Percentiles rank a stretch among this genome's conserved stretches.
Conservation (phyloP, 352 stramenopile genomes). For the Blastocystis sp. region DNA sequence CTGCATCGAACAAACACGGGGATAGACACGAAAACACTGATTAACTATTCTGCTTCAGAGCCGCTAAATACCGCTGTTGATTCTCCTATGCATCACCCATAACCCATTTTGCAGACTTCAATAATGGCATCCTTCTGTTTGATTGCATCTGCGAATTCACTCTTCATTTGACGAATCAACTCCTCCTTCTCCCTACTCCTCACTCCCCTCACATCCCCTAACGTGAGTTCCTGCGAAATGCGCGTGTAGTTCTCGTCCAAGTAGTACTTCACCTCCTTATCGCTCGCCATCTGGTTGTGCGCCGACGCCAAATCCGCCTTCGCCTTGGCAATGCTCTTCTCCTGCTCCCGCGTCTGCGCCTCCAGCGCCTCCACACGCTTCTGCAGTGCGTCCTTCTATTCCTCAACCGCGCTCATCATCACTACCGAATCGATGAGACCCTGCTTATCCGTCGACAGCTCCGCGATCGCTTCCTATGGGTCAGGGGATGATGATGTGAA, state of each 20-base stretch:
- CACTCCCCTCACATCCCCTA: neutral
- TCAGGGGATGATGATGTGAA: neutral
- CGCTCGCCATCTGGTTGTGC: conserved; percentile 60
- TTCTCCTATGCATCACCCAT: conserved; percentile 14
- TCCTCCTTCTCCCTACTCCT: conserved; percentile 41
- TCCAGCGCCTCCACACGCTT: conserved; percentile 1
- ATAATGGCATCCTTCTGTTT: conserved; percentile 4
- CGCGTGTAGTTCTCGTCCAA: conserved; percentile 48
- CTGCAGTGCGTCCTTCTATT: conserved; percentile 21
- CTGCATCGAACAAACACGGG: conserved; percentile 8
- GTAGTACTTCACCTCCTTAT: conserved; percentile 61
- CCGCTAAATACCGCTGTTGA: neutral
- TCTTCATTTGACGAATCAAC: conserved; percentile 30
- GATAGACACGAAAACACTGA: neutral
- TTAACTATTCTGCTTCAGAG: neutral
- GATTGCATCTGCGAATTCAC: neutral
- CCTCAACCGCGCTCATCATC: neutral
- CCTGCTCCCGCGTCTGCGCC: neutral
- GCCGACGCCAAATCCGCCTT: conserved; percentile 9
- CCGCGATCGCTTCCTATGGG: neutral
- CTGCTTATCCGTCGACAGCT: neutral
- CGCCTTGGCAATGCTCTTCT: neutral
- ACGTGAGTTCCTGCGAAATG: conserved; percentile 23
- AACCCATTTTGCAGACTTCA: neutral
- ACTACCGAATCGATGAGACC: neutral